Evolutionary conservation across 495 filamentous ascomycete genomes (phyloP).

Genomic region (Xylaria cubensis): DNA sequence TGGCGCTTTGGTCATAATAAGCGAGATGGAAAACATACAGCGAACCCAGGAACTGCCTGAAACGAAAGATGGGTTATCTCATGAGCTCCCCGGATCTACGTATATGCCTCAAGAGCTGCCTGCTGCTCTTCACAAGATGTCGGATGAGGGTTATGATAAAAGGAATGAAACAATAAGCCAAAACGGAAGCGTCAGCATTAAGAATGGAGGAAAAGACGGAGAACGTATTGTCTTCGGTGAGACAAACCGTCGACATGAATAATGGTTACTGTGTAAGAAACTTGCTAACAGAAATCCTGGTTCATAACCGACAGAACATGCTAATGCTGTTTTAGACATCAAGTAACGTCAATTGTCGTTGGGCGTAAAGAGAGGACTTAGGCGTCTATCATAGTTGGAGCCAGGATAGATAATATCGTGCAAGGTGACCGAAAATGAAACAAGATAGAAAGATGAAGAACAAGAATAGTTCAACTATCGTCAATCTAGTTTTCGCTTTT

Average conservation of each 20-base stretch:
- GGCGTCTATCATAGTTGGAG: no score
- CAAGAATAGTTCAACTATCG: background rate
- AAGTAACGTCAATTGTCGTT: background rate
- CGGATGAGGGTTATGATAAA: background rate
- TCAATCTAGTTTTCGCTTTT: background rate
- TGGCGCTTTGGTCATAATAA: background rate
- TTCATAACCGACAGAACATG: background rate
- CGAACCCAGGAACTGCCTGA: background rate
- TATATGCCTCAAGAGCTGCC: slow-evolving; percentile 4
- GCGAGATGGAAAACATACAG: background rate
- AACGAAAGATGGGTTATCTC: slow-evolving; percentile 1
- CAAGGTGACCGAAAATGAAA: background rate
- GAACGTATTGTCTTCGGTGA: background rate
- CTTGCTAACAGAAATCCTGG: background rate
- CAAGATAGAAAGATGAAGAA: background rate
- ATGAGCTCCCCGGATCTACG: background rate
- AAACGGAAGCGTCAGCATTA: background rate
- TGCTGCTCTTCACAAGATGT: slow-evolving; percentile 5
- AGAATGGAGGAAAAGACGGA: background rate
- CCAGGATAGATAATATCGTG: background rate
- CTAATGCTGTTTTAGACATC: background rate
- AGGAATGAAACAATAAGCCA: background rate
- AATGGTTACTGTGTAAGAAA: background rate
- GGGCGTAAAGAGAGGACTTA: background rate
- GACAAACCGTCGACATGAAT: background rate